Evolutionary conservation across 108 stramenopile species (phyloP).

Genomic region (Bacterosira constricta): DNA sequence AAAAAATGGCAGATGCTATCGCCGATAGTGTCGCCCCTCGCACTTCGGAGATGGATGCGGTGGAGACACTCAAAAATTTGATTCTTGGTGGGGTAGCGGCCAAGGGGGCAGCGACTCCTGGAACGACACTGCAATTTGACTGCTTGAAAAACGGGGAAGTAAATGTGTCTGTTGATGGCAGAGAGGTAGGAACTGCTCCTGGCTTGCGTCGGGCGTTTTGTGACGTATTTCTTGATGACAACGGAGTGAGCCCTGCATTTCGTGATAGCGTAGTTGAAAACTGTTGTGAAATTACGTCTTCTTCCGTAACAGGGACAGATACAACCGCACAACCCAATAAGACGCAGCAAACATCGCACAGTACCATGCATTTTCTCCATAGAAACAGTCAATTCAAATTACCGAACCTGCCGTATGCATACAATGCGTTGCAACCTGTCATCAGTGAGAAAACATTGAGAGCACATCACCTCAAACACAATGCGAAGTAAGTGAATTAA

Average conservation of each 20-base stretch:
- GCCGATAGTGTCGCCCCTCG: constrained; percentile 77
- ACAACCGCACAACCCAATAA: too few species aligned
- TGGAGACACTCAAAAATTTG: constrained; percentile 63
- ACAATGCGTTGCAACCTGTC: constrained; percentile 57
- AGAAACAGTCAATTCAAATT: constrained; percentile 41
- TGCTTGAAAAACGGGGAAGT: constrained; percentile 57
- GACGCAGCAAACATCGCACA: too few species aligned
- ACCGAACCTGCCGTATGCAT: constrained; percentile 59
- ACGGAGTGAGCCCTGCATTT: constrained; percentile 68
- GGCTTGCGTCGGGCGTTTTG: constrained; percentile 70
- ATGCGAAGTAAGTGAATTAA: constrained; percentile 35
- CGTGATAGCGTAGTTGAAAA: constrained; percentile 62
- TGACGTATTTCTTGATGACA: constrained; percentile 84
- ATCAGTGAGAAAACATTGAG: constrained; percentile 60
- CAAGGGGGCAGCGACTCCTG: constrained; percentile 67
- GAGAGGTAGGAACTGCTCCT: constrained; percentile 57
- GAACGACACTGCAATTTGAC: constrained; percentile 73
- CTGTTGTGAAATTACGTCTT: constrained; percentile 65
- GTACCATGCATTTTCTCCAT: neutral
- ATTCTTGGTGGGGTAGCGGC: constrained; percentile 66
- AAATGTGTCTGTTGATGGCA: constrained; percentile 75
- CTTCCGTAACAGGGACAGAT: too few species aligned
- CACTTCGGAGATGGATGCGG: constrained; percentile 46
- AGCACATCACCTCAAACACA: constrained; percentile 69
- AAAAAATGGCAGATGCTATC: constrained; percentile 83